Base-by-base conservation (phyloP, 2,329 filamentous ascomycete species). In the Fusarium sp. region DNA sequence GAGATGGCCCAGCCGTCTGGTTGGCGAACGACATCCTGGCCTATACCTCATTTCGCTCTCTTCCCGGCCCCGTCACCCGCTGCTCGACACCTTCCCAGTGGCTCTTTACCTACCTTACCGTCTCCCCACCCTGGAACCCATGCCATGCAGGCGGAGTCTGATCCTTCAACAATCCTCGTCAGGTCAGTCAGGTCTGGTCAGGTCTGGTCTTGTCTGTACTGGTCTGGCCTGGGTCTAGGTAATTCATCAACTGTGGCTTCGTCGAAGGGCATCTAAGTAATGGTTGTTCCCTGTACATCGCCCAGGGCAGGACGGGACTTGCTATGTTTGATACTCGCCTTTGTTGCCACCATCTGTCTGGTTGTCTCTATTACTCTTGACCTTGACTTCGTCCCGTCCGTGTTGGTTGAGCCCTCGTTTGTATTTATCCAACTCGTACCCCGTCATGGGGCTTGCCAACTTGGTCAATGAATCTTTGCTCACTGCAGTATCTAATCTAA, bases 11-110 rank as follows among this genome's bases (percentile, higher is more conserved):
- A 62, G 71, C 67, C 65, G 66, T 66, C 44, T 69, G 72, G 72
- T 74, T 74, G 69, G 71, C 65, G 65, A 74, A 67, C 69, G 51
- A 46, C 57, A 71, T 64, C 72, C 66, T 72, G 53, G 68, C 60
- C 71, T 59, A 65, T 51, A 61, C 65, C 67, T 74, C 72, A 74
- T 74, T 74, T 74, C 72, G 72, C 65, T 74, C 71, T 72, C 66
- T 57, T 71, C 58, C 65, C 72, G 72, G 70, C 72, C 70, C 72
- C 72, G 60, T 74, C 67, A 71, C 67, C 72, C 72, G 71, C 72
- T 73, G 59, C 70, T 72, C 70, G 69, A 74, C 69, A 71, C 72
- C 64, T 73, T 71, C 64, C 70, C 62, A 71, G 64, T 74, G 64
- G 62, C 61, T 57, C 67, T 65, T 50, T 71, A 53, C 70, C 59